Evolutionary conservation across 371 early-diverging fungal genomes (phyloP).

Genomic region (Mucor saturninus): DNA sequence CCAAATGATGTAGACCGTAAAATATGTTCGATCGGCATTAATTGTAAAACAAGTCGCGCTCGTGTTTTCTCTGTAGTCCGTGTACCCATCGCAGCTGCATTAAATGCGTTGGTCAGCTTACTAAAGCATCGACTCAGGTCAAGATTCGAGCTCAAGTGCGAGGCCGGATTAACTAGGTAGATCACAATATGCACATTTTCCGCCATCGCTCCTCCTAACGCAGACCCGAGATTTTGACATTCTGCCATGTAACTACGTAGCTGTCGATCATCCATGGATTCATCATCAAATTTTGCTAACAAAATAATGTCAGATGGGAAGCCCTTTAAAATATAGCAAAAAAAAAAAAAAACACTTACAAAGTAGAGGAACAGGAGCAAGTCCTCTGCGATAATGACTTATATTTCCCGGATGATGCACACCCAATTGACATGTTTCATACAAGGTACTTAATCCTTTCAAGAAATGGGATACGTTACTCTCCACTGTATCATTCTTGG

Average conservation of each 20-base stretch:
- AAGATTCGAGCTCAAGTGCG: constrained; percentile 53
- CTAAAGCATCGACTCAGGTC: constrained; percentile 62
- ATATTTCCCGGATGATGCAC: constrained; percentile 54
- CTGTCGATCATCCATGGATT: constrained; percentile 47
- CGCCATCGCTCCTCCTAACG: constrained; percentile 36
- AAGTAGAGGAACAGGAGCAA: constrained; percentile 55
- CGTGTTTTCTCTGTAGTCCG: constrained; percentile 18
- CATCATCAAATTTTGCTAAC: constrained; percentile 35
- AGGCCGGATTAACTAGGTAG: constrained; percentile 63
- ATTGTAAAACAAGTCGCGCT: constrained; percentile 55
- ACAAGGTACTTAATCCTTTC: constrained; percentile 56
- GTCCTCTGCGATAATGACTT: constrained; percentile 52
- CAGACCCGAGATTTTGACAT: constrained; percentile 54
- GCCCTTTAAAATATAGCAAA: too few species aligned
- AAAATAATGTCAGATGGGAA: not conserved
- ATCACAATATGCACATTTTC: constrained; percentile 55
- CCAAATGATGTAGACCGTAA: constrained; percentile 57
- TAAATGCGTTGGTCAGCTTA: constrained; percentile 42
- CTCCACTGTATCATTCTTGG: constrained; percentile 54
- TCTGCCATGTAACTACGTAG: constrained; percentile 56
- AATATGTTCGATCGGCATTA: constrained; percentile 67
- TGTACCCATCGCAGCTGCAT: not conserved
- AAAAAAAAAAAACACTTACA: constrained; percentile 33
- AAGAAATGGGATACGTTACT: constrained; percentile 51
- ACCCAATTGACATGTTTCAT: constrained; percentile 60